These are phyloP conservation scores for Pilaira anomala DNA, from an alignment of 192 early-diverging fungal species.

Conservation along the genomic window DNA sequence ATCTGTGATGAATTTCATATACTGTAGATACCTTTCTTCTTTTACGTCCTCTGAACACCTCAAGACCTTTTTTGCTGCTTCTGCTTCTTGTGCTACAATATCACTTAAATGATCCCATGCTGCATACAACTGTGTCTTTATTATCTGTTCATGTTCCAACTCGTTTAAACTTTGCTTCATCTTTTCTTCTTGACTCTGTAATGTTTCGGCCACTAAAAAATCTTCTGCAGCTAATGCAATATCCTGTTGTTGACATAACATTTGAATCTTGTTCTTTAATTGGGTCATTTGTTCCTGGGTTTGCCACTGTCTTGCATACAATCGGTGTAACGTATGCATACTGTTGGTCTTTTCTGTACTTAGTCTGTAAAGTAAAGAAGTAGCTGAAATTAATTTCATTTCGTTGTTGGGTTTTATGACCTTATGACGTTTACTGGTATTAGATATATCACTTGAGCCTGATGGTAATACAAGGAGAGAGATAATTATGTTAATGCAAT, in stretches of 20 bases:
- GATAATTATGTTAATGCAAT: too few relatives aligned
- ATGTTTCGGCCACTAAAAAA: not conserved
- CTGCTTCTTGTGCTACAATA: not conserved
- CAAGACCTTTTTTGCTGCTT: not conserved
- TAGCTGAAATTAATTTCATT: too few relatives aligned
- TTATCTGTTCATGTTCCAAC: not conserved
- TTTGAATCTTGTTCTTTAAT: not conserved
- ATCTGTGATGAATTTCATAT: not conserved
- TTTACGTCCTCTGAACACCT: not conserved
- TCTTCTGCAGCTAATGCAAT: not conserved
- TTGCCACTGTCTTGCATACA: not conserved
- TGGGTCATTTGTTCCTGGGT: not conserved
- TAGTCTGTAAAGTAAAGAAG: too few relatives aligned
- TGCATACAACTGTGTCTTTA: not conserved
- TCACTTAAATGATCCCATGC: not conserved
- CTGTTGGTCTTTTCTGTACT: too few relatives aligned
- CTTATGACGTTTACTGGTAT: too few relatives aligned
- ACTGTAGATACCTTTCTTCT: not conserved
- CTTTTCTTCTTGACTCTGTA: not conserved
- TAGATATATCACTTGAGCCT: too few relatives aligned
- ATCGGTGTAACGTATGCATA: not conserved
- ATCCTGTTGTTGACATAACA: slow-evolving; percentile 1
- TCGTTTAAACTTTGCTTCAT: not conserved
- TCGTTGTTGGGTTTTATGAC: too few relatives aligned
- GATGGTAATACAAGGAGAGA: too few relatives aligned